Base-by-base conservation (phyloP, 176 grass and related monocot genomes). In the Eremochloa ophiuroides region DNA sequence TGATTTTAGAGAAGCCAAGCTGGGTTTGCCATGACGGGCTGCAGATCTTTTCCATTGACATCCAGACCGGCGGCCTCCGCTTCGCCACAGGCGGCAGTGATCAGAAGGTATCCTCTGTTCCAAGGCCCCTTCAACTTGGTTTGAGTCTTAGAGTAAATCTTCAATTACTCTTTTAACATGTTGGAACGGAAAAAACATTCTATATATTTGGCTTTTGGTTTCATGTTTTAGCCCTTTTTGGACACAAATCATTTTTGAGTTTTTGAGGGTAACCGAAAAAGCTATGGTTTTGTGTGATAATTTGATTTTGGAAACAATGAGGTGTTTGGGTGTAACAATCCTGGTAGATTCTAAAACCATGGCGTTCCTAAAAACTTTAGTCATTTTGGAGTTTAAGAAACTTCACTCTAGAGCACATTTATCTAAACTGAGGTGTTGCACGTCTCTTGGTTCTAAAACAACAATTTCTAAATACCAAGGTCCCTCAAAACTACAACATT, bases 31-130 rank as follows among this genome's bases (percentile, higher is more conserved):
- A 98, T 39, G 95, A 98, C 23, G 90, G 92, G 16, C 71, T 98
- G 78, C 95, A 98, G 85, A 98, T 98, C 84, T 98, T 98, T 90
- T 95, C 92, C 75, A 95, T 98, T 82, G 95, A 98, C 71, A 91
- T 98, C 80, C 95, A 98, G 75, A 86, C 84, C 1, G 88, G 88
- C 10, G 86, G 88, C 62, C 72, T 89, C 71, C 82, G 93, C 68
- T 98, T 93, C n/a, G 93, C 93, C 50, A 98, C 95, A 34, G 90
- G 95, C n/a, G 95, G 95, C 8, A 90, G 95, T 48, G 95, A 98
- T 83, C 95, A 98, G 80, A 98, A 98, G 93, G 95, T 85, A 30
- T 26, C 29, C 9, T 72, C 2, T 75, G 15, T 41, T 70, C 55
- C 75, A n/a, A 62, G 48, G 5, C 10, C 3, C 35, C 27, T 61